phyloP scores from a whole-genome alignment of 2,329 filamentous ascomycete genomes.

The Penicillium sp. region DNA sequence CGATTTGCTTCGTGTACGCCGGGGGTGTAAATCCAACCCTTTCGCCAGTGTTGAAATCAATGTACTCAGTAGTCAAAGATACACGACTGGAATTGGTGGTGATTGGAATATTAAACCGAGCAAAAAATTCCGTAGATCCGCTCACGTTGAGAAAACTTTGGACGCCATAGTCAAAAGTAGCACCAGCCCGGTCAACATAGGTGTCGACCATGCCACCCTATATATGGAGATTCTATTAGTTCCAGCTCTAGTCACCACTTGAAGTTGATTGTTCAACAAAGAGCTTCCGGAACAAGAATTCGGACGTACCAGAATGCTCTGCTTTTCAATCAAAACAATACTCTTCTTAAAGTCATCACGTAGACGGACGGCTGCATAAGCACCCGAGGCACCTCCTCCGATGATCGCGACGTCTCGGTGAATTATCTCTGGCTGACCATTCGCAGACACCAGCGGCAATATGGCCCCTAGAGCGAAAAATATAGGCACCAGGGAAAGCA shows the following conservation, averaged over 20 bases:
- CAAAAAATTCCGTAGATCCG: constrained; percentile 23
- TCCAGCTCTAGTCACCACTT: not conserved
- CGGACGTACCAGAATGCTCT: constrained; percentile 20
- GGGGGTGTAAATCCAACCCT: constrained; percentile 8
- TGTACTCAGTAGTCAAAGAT: constrained; percentile 13
- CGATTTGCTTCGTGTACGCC: constrained; percentile 7
- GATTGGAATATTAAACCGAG: constrained; percentile 22
- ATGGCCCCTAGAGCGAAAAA: not conserved
- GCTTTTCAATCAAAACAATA: constrained; percentile 27
- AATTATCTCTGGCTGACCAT: constrained; percentile 9
- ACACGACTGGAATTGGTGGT: not conserved
- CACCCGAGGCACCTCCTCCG: constrained; percentile 29
- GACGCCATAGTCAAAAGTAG: constrained; percentile 24
- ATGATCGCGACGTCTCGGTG: constrained; percentile 27
- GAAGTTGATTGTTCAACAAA: not conserved
- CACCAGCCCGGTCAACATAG: constrained; percentile 21
- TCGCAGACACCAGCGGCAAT: constrained; percentile 8
- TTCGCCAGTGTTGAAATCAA: constrained; percentile 23
- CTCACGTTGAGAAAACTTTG: constrained; percentile 22
- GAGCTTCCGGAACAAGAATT: not conserved
- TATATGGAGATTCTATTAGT: constrained; percentile 3
- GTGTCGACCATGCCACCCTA: constrained; percentile 28
- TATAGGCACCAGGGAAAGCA: not conserved
- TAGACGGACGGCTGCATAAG: constrained; percentile 30
- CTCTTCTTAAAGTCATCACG: constrained; percentile 25